A percentile compares a stretch with the other conserved stretches of the same genome.
phyloP scores from a whole-genome alignment of 805 yeast genomes.

The Grigorovia transvaalensis region DNA sequence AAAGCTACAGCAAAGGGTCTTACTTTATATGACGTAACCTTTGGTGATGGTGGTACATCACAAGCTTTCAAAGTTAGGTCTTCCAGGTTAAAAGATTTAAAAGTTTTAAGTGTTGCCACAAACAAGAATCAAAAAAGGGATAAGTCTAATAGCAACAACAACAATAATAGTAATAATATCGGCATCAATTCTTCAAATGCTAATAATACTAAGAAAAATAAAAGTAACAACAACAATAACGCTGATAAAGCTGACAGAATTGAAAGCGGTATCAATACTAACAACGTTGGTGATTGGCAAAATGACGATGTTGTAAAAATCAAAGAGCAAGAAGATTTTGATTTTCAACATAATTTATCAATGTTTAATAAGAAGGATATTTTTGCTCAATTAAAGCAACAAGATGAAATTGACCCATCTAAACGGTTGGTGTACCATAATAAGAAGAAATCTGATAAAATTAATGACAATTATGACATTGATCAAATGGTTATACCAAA shows the following conservation, averaged over 20 bases:
- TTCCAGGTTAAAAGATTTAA: conserved; percentile 27
- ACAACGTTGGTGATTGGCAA: conserved; percentile 33
- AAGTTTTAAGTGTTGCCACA: conserved; percentile 21
- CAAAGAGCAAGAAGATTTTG: conserved; percentile 56
- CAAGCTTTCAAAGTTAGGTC: conserved; percentile 28
- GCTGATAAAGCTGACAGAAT: conserved; percentile 1
- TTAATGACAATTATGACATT: conserved; percentile 41
- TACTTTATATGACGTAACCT: conserved; percentile 31
- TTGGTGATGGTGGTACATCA: conserved; percentile 24
- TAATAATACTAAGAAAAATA: conserved; percentile 11
- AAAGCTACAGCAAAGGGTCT: conserved; percentile 33
- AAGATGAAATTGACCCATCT: conserved; percentile 50
- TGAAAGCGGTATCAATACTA: conserved; percentile 29
- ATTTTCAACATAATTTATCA: conserved; percentile 70
- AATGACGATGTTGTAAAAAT: conserved; percentile 40
- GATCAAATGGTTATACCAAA: conserved; percentile 64
- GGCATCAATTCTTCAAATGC: conserved; percentile 7
- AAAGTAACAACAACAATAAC: conserved; percentile 2
- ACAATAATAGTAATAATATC: conserved; percentile 5
- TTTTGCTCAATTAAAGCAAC: conserved; percentile 60
- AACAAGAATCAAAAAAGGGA: conserved; percentile 18
- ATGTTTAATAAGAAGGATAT: conserved; percentile 75
- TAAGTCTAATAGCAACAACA: conserved; percentile 14
- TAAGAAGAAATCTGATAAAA: conserved; percentile 26
- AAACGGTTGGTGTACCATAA: conserved; percentile 70